These are phyloP conservation scores for Penicillium goetzii DNA, from an alignment of 495 filamentous ascomycete genomes.

Conservation along the genomic window DNA sequence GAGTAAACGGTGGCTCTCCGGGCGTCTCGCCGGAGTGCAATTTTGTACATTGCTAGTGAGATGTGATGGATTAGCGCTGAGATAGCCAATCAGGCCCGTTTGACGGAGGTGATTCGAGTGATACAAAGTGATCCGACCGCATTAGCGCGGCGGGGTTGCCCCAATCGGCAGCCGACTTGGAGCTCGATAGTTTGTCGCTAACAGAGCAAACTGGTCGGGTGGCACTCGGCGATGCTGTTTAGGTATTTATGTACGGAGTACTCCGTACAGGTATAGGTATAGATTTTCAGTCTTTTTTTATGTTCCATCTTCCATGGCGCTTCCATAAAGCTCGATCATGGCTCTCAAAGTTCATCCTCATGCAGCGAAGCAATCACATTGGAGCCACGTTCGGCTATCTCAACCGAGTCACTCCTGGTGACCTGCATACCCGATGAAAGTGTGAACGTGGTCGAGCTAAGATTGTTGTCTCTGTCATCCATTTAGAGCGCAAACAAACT, in stretches of 20 bases:
- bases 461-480: too few relatives aligned
- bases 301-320: neutral
- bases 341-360: neutral
- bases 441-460: neutral
- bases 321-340: neutral
- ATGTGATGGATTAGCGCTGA: conserved; percentile 34
- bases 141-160: conserved; percentile 28
- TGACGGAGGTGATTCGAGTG: conserved; percentile 23
- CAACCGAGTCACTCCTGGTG: neutral
- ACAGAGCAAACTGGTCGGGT: neutral
- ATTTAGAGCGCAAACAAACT: neutral
- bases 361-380: neutral
- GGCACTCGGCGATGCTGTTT: neutral
- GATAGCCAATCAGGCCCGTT: conserved; percentile 25
- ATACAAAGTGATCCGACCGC: conserved; percentile 30
- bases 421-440: neutral
- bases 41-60: conserved; percentile 18
- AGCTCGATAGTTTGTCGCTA: neutral
- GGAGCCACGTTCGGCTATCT: neutral
- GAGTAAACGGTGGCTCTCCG: conserved; percentile 7
- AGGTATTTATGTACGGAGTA: neutral
- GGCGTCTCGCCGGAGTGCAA: conserved; percentile 18
- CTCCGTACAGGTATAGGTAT: too few relatives aligned
- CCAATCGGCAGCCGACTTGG: neutral
- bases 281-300: neutral